Base-by-base conservation (phyloP, 2,329 filamentous ascomycete genomes). In the Eutypa lata region DNA sequence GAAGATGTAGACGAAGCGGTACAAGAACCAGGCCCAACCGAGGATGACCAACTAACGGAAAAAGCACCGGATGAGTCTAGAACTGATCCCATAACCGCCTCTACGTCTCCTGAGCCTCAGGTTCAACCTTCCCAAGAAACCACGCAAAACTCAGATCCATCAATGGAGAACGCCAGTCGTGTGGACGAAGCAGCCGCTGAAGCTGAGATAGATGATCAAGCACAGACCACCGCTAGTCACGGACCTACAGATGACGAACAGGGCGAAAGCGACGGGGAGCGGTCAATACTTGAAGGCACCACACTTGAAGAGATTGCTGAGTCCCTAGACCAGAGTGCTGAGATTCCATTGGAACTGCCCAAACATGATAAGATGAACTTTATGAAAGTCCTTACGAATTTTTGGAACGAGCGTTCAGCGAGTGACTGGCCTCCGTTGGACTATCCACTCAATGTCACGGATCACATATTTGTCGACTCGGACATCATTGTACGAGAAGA, bases 401-500 rank as follows among this genome's bases (percentile, higher is more conserved):
- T 99, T 71, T 99, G 94, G 94, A 95, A 94, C 2, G 95, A 99
- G 71, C 85, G 94, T 50, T 97, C 94, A 47, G 91, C 95, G 22
- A 97, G 91, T 69, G 92, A 93, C 37, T 99, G 94, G 94, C 82
- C 88, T 6, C 84, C 88, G 21, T 80, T 99, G 19, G 94, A 99
- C 51, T 99, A 99, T 64, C 95, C 95, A 3, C 82, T 97, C 57
- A 89, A 84, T 59, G 78, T 88, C 45, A 90, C 87, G 16, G 94
- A 99, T 68, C 94, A 99, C 69, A 92, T 99, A 47, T 97, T 97
- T 73, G 89, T 91, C 50, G 92, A 99, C 72, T 96, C 91, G 8
- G 91, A 99, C 68, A 92, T 99, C 57, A 96, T 99, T 61, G 91
- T 99, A 37, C 86, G 94, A 38, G 94, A 99, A 71, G 94, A 99